phyloP scores from a whole-genome alignment of 257 asterid genomes.

The Ophiorrhiza pumila region DNA sequence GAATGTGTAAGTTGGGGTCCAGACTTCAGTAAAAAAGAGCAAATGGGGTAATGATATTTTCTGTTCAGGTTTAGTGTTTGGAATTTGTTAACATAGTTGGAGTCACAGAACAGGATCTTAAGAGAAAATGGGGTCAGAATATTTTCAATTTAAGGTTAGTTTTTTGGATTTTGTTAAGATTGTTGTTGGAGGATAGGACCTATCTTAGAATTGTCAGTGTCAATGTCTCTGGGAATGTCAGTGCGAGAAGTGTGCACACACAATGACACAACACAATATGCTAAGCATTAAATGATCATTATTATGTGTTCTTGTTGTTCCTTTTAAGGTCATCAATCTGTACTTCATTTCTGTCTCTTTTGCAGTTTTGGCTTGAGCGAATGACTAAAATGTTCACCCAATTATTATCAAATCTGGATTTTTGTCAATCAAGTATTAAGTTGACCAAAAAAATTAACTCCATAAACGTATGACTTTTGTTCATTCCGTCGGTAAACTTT shows the following conservation, averaged over 20 bases:
- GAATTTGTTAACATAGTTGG: conserved; percentile 15
- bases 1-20: conserved; percentile 16
- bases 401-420: no score
- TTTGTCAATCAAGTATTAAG: no score
- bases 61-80: background rate
- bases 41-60: conserved; percentile 13
- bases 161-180: conserved; percentile 5
- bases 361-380: no score
- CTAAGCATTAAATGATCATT: background rate
- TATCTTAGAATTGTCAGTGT: conserved; percentile 13
- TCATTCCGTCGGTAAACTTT: no score
- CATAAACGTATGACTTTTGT: no score
- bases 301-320: conserved; percentile 7
- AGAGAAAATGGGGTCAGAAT: conserved; percentile 16
- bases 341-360: no score
- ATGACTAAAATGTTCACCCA: no score
- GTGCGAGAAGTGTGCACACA: no score
- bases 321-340: background rate
- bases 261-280: no score
- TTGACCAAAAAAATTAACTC: no score
- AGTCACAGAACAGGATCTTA: no score
- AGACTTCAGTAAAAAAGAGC: background rate
- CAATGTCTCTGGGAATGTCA: conserved; percentile 2
- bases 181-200: conserved; percentile 19
- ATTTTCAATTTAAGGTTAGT: conserved; percentile 7